Base-by-base conservation (phyloP, 176 grass and related monocot genomes). In the Cenchrus americanus region DNA sequence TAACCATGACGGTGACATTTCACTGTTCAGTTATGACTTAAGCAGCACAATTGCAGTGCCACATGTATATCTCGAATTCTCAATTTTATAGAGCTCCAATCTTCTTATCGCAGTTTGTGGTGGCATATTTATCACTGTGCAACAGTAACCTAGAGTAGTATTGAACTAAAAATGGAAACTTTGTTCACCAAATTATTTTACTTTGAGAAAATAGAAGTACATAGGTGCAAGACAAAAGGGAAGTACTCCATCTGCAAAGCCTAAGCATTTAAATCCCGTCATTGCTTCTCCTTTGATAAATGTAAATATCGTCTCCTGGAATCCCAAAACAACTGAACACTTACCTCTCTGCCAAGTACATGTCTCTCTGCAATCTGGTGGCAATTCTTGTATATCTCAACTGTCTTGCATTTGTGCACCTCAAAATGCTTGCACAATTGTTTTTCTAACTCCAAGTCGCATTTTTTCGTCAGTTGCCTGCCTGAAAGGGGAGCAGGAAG, bases 401-500 rank as follows among this genome's bases (percentile, higher is more conserved):
- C 13, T 71, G 40, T 19, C 19, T 19, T 64, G 44, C 47, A 75
- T 11, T 6, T 52, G 26, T 51, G 69, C n/a, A 3, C 30, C 4
- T 7, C 8, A 60, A 14, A 42, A 8, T 55, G 23, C 17, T 47
- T 63, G 15, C n/a, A 24, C 10, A 17, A 66, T 15, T 9, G 12
- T 65, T 52, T 72, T 2, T 67, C 65, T 70, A 68, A 82, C 73
- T 48, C 62, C 34, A 13, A 32, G 27, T 73, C 24, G 14, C 27
- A 72, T 62, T 65, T 66, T 61, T 61, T 60, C 34, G 3, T 55
- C 87, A 94, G 92, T 97, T 85, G 90, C 94, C 34, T 97, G 94
- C 85, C 86, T 97, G 49, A 94, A 94, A 87, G 94, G 94, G 44
- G 92, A 97, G 82, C 94, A 97, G 82, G 92, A 92, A 79, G 89